Evolutionary conservation across 768 basidiomycete genomes (phyloP), one percentile per base, ranked within the genome.

Genomic region (Podaxis sp.): DNA sequence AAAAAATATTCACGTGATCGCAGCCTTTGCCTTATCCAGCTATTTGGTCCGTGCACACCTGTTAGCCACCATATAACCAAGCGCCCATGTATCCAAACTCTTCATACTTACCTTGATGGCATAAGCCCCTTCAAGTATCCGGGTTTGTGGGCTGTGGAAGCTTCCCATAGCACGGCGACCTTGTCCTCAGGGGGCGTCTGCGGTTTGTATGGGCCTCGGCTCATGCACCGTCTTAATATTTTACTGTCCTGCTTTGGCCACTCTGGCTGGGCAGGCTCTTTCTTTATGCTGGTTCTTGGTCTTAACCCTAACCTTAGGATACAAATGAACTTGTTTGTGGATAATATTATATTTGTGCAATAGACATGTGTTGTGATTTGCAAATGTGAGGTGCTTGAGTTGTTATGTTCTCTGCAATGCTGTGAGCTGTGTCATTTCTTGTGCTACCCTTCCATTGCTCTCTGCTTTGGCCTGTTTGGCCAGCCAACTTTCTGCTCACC

Each of bases 151-250:
- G 59, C 59, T 42, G 50, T 63, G 59, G 55, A 50, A 18, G 55
- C 14, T 28, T 59, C 47, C 50, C 63, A 63, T 63, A 63, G 63
- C 63, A 63, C 63, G 63, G 63, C 63, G 63, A 63, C 63, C 63
- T 50, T 63, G 63, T 63, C 63, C 63, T 28, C 67, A 68, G 65
- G 62, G 68, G 61, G 62, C 40, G 46, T 63, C 54, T 65, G 64
- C 64, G 76, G 79, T 72, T 84, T 83, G 82, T 82, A 80, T 84
- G 81, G 70, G 82, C 83, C 83, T 82, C 79, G 82, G 83, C 78
- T 79, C 83, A 85, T 85, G 85, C 85, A 86, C 81, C 79, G 82
- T 86, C 85, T 75, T 66, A 84, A 86, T 87, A 87, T 86, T 87
- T 87, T 79, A 85, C 85, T 73, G 86, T 85, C 81, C 82, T 76